A percentile compares a stretch with the other conserved stretches of the same genome.
These are phyloP conservation scores for Citrus reticulata DNA, from an alignment of 345 rosid species.

Conservation along the genomic window DNA sequence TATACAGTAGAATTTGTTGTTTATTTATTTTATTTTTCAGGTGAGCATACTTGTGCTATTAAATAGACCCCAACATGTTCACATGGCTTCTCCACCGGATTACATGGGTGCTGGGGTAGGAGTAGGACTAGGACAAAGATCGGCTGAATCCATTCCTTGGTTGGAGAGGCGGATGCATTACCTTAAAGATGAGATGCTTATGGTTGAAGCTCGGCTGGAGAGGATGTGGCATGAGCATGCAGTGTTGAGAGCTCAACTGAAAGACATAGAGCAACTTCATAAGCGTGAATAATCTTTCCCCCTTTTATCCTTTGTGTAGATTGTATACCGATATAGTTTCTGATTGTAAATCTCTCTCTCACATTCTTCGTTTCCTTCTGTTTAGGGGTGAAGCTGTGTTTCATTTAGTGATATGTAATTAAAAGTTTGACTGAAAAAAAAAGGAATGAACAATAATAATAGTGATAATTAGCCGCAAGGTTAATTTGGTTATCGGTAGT, in stretches of 20 bases:
- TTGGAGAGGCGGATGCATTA: slow-evolving; percentile 70
- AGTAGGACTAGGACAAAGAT: slow-evolving; percentile 20
- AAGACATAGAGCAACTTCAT: slow-evolving; percentile 37
- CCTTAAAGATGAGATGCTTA: slow-evolving; percentile 70
- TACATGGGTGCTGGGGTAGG: slow-evolving; percentile 25
- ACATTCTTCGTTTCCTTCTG: not conserved
- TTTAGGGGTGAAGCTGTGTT: not conserved
- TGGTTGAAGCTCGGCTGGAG: slow-evolving; percentile 73
- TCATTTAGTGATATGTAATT: not conserved
- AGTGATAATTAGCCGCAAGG: not conserved
- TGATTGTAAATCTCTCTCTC: not conserved
- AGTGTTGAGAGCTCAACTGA: slow-evolving; percentile 49
- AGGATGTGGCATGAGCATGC: slow-evolving; percentile 62
- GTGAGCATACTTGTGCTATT: slow-evolving; percentile 69
- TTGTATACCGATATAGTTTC: not conserved
- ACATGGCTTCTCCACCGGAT: slow-evolving; percentile 33
- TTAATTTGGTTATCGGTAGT: no score
- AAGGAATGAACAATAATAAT: not conserved
- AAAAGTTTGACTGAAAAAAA: not conserved
- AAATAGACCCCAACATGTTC: slow-evolving; percentile 54
- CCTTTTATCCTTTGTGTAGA: not conserved
- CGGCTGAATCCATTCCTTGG: slow-evolving; percentile 53
- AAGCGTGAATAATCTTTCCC: slow-evolving; percentile 1
- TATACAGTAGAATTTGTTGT: not conserved
- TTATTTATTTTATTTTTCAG: slow-evolving; percentile 31